A percentile compares a stretch with the other conserved stretches of the same genome.
phyloP scores from a whole-genome alignment of 2,329 filamentous ascomycete genomes.

The Fusarium sp. region DNA sequence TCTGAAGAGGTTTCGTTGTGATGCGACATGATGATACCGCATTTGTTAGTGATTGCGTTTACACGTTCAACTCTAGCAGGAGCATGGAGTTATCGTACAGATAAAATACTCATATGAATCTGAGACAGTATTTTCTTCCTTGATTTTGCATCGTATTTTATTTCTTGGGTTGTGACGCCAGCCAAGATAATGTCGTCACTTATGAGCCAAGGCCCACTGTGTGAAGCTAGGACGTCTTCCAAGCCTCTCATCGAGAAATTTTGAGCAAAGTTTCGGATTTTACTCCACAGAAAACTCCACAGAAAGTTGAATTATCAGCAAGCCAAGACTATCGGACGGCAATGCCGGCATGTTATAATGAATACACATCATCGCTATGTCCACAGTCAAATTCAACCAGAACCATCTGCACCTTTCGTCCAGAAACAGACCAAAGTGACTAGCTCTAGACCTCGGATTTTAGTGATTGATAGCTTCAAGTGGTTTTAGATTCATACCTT shows the following conservation, averaged over 20 bases:
- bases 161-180: slow-evolving; percentile 10
- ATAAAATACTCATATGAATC: too few relatives aligned
- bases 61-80: too few relatives aligned
- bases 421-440: too few relatives aligned
- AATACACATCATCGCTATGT: too few relatives aligned
- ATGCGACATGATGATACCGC: not conserved
- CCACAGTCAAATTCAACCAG: too few relatives aligned
- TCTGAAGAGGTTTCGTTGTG: not conserved
- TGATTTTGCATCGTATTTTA: not conserved
- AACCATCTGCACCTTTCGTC: too few relatives aligned
- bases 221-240: not conserved
- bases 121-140: not conserved
- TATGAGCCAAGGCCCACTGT: slow-evolving; percentile 1
- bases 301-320: not conserved
- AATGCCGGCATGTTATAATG: not conserved
- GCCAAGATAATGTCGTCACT: slow-evolving; percentile 15
- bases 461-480: too few relatives aligned
- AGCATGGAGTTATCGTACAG: not conserved
- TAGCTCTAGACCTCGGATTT: too few relatives aligned
- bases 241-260: not conserved
- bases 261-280: not conserved
- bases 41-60: not conserved
- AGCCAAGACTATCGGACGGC: not conserved
- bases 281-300: not conserved
- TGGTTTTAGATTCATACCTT: too few relatives aligned